Conservation (phyloP, 768 basidiomycete species). For the Boletus barrowsii region DNA sequence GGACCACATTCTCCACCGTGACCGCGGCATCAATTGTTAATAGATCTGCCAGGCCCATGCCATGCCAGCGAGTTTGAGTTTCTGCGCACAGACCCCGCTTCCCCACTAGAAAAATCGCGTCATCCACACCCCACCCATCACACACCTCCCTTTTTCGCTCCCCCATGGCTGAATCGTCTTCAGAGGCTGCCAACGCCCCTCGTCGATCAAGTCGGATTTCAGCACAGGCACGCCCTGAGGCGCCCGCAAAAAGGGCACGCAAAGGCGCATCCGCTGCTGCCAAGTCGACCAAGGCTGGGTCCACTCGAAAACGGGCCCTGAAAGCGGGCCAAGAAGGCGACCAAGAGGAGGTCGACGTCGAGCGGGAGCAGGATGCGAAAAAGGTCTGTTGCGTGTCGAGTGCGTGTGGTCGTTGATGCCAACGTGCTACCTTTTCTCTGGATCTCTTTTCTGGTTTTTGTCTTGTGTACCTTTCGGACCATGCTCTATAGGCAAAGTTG, state of each 20-base stretch:
- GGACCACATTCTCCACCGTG: neutral
- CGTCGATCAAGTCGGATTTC: slow-evolving; percentile 59
- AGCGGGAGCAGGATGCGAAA: slow-evolving; percentile 21
- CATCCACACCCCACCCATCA: slow-evolving; percentile 3
- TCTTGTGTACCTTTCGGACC: too few relatives aligned
- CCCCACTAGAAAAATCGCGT: slow-evolving; percentile 8
- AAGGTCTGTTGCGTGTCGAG: slow-evolving; percentile 20
- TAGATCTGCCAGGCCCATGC: slow-evolving; percentile 13
- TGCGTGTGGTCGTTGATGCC: neutral
- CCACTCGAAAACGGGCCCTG: slow-evolving; percentile 35
- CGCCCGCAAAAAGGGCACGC: slow-evolving; percentile 9
- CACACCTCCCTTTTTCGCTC: neutral
- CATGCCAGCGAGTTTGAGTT: slow-evolving; percentile 18
- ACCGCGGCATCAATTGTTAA: slow-evolving; percentile 16
- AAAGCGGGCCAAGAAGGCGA: slow-evolving; percentile 19
- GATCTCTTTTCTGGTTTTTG: neutral
- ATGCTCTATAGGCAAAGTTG: slow-evolving; percentile 14
- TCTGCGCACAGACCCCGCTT: slow-evolving; percentile 23
- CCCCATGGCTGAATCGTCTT: slow-evolving; percentile 9
- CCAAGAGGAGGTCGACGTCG: slow-evolving; percentile 14
- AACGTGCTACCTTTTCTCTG: neutral
- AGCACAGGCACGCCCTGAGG: slow-evolving; percentile 41
- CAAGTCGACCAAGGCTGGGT: slow-evolving; percentile 32
- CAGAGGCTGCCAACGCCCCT: slow-evolving; percentile 32
- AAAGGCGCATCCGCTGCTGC: slow-evolving; percentile 17